Conservation (phyloP, 805 yeast genomes). For the Saturnispora saitoi region DNA sequence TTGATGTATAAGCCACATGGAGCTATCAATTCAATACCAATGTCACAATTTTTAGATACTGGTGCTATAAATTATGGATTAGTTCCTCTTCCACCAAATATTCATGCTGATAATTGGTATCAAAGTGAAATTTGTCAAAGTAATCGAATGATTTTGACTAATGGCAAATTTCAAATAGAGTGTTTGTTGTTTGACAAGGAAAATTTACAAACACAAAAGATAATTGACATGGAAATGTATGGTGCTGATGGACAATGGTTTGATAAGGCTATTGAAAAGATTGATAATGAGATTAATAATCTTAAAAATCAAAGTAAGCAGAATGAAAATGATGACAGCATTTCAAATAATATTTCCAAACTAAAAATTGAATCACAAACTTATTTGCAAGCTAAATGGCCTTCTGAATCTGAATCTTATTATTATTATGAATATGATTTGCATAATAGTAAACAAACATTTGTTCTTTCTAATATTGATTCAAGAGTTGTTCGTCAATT, state of each 20-base stretch:
- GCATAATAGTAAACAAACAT: constrained; percentile 49
- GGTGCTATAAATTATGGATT: constrained; percentile 48
- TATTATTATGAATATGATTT: constrained; percentile 69
- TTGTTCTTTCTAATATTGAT: constrained; percentile 71
- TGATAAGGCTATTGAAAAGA: constrained; percentile 45
- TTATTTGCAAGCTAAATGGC: neutral
- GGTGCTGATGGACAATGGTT: constrained; percentile 51
- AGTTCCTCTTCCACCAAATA: constrained; percentile 5
- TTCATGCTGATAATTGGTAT: constrained; percentile 34
- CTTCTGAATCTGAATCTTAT: constrained; percentile 36
- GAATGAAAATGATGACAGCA: constrained; percentile 21
- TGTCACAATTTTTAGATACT: constrained; percentile 18
- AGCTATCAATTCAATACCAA: constrained; percentile 27
- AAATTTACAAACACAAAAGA: constrained; percentile 40
- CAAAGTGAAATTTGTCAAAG: constrained; percentile 67
- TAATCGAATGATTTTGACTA: constrained; percentile 65
- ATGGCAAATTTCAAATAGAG: constrained; percentile 40
- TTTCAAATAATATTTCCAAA: constrained; percentile 11
- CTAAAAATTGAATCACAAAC: constrained; percentile 15
- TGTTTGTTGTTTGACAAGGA: constrained; percentile 55
- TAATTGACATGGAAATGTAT: constrained; percentile 52
- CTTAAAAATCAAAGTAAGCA: constrained; percentile 19
- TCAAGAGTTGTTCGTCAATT: constrained; percentile 40
- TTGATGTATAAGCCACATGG: constrained; percentile 46
- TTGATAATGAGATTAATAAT: constrained; percentile 37